Evolutionary conservation across 2,329 filamentous ascomycete species (phyloP).

Genomic region (Trichothecium sympodiale): DNA sequence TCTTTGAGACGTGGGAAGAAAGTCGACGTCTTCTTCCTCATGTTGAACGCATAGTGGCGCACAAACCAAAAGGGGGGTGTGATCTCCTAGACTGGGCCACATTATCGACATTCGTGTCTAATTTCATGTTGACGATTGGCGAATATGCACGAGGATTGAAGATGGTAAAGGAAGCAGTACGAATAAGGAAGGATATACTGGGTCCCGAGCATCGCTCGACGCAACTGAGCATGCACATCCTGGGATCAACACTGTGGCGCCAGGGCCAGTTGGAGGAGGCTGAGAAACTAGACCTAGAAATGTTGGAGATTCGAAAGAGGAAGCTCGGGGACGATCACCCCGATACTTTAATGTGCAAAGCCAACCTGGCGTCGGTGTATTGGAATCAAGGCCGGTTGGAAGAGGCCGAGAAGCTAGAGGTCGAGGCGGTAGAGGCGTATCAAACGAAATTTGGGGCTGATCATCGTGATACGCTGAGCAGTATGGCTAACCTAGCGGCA

Average conservation of each 20-base stretch:
- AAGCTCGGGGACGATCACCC: conserved; percentile 6
- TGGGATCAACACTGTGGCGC: too few relatives aligned
- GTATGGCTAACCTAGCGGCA: conserved; percentile 1
- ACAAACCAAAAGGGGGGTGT: not conserved
- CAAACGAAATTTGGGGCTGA: conserved; percentile 7
- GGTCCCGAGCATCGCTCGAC: too few relatives aligned
- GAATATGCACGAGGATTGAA: conserved; percentile 4
- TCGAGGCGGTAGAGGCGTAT: conserved; percentile 5
- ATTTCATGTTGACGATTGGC: conserved; percentile 2
- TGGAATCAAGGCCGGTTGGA: conserved; percentile 5
- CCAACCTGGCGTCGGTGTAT: conserved; percentile 4
- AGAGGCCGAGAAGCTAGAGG: conserved; percentile 9
- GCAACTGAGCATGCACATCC: too few relatives aligned
- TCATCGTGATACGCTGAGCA: conserved; percentile 4
- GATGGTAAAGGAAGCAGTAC: not conserved
- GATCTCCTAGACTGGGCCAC: not conserved
- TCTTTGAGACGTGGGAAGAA: conserved; percentile 6
- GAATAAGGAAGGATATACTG: not conserved
- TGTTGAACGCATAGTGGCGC: conserved; percentile 4
- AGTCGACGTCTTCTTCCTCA: conserved; percentile 9
- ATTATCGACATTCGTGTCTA: conserved; percentile 6
- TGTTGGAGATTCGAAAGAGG: conserved; percentile 5
- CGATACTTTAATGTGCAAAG: conserved; percentile 1
- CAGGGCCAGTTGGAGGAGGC: too few relatives aligned
- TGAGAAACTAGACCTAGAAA: conserved; percentile 5